phyloP scores from a whole-genome alignment of 495 filamentous ascomycete genomes.

The Penicillium verhagenii region DNA sequence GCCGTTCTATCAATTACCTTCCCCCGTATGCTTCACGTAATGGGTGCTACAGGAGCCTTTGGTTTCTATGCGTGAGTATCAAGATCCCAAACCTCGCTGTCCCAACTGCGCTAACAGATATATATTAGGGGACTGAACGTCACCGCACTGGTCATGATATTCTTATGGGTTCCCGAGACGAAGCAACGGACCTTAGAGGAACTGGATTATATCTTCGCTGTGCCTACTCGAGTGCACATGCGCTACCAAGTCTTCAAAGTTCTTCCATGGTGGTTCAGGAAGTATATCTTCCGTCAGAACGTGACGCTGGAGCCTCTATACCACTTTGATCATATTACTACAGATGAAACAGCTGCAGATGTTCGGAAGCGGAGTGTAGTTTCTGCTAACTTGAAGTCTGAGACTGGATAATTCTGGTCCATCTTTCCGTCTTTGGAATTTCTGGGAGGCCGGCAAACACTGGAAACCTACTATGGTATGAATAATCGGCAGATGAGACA shows the following conservation, averaged over 20 bases:
- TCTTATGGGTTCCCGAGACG: conserved; percentile 75
- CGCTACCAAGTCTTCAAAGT: conserved; percentile 61
- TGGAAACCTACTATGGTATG: too few relatives aligned
- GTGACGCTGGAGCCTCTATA: conserved; percentile 64
- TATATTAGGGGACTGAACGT: conserved; percentile 64
- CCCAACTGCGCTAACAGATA: conserved; percentile 20
- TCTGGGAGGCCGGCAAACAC: background rate
- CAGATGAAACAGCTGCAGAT: background rate
- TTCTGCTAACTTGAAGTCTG: background rate
- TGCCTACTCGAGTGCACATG: conserved; percentile 62
- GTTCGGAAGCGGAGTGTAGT: background rate
- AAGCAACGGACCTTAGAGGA: conserved; percentile 81
- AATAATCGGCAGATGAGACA: too few relatives aligned
- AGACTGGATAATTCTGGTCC: background rate
- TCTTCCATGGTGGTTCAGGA: conserved; percentile 69
- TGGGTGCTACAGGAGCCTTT: conserved; percentile 55
- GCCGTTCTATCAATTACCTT: conserved; percentile 71
- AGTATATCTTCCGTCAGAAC: conserved; percentile 59
- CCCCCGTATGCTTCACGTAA: conserved; percentile 59
- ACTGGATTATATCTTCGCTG: conserved; percentile 79
- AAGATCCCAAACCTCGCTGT: background rate
- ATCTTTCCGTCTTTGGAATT: too few relatives aligned
- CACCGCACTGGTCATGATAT: conserved; percentile 66
- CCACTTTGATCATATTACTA: conserved; percentile 47
- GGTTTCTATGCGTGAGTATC: conserved; percentile 45